Percentiles rank a stretch among this genome's conserved stretches.
These are phyloP conservation scores for Gloeophyllum trabeum DNA, from an alignment of 768 basidiomycete species.

Conservation along the genomic window DNA sequence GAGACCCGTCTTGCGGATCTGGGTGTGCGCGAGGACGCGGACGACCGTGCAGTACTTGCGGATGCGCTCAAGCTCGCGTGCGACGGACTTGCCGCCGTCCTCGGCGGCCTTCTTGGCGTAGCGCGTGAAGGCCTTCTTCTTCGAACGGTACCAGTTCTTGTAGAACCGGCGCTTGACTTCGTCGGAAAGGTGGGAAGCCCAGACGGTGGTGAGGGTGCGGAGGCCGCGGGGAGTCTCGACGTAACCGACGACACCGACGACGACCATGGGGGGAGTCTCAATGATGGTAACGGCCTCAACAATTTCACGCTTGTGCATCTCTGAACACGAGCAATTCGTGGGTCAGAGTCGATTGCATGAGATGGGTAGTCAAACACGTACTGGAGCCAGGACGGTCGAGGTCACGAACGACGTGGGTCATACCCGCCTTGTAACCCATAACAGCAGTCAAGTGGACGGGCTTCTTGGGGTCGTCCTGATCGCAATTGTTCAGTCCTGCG, in stretches of 20 bases:
- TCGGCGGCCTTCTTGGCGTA: conserved; percentile 99
- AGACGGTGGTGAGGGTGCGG: conserved; percentile 96
- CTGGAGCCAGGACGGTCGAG: conserved; percentile 99
- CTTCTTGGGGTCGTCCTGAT: conserved; percentile 97
- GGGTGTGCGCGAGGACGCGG: conserved; percentile 98
- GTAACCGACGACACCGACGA: conserved; percentile 98
- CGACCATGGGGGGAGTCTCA: conserved; percentile 94
- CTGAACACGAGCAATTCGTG: conserved; percentile 25
- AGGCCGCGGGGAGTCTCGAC: conserved; percentile 99
- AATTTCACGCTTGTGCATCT: conserved; percentile 99
- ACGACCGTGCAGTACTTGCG: conserved; percentile 99
- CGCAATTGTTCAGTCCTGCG: background rate
- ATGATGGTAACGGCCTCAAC: conserved; percentile 95
- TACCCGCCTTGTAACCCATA: conserved; percentile 99
- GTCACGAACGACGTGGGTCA: conserved; percentile 99
- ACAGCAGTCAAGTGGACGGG: conserved; percentile 96
- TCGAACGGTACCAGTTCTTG: conserved; percentile 99
- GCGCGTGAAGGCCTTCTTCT: conserved; percentile 99
- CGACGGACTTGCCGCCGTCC: conserved; percentile 82
- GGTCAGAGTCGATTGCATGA: background rate
- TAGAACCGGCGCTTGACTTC: conserved; percentile 99
- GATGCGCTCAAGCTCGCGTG: conserved; percentile 97
- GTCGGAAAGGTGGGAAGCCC: conserved; percentile 96
- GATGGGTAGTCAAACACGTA: conserved; percentile 33
- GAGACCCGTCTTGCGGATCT: conserved; percentile 96